Base-by-base conservation (phyloP, 495 filamentous ascomycete genomes). In the Penicillium bovifimosum region DNA sequence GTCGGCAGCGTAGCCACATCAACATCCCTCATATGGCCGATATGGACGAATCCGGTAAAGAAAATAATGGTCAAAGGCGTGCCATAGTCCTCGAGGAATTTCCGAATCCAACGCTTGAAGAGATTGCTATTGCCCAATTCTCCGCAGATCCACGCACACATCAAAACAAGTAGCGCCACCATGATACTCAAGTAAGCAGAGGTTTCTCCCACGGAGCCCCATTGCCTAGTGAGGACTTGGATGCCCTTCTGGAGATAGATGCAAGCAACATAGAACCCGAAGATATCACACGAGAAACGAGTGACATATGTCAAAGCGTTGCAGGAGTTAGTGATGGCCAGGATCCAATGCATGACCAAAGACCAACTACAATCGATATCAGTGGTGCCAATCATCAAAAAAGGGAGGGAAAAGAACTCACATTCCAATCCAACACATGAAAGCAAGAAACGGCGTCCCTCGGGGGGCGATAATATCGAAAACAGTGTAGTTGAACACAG, bases 211-310 rank as follows among this genome's bases (percentile, higher is more conserved):
- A 66, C 64, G 11, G 57, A 47, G 26, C 67, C 75, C 75, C 78
- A 82, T 66, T 84, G 80, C 3, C 83, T 76, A 50, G 83, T 83
- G 1, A 93, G 73, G 27, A 91, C 85, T 61, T 91, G 87, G 50
- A 91, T 81, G 6, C 88, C 88, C 64, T 91, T 92, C 54, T 91
- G 86, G 11, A 93, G 74, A 61, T 93, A 93, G 63, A 91, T 88
- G 63, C 86, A 87, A 41, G 87, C 88, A 38, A 93, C 88, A 64
- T 93, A 93, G 65, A 91, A 91, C 5, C 88, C 88, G 60, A 93
- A 92, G 56, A 88, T 90, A 61, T 93, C 88, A 62, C 88, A 91
- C 35, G 86, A 86, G 62, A 93, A 93, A 9, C 86, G 79, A 9
- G 88, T 92, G 18, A 93, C 88, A 64, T 88, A 91, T 58, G 79